Conservation (phyloP, 2,329 filamentous ascomycete species). For the Colletotrichum graminicola region DNA sequence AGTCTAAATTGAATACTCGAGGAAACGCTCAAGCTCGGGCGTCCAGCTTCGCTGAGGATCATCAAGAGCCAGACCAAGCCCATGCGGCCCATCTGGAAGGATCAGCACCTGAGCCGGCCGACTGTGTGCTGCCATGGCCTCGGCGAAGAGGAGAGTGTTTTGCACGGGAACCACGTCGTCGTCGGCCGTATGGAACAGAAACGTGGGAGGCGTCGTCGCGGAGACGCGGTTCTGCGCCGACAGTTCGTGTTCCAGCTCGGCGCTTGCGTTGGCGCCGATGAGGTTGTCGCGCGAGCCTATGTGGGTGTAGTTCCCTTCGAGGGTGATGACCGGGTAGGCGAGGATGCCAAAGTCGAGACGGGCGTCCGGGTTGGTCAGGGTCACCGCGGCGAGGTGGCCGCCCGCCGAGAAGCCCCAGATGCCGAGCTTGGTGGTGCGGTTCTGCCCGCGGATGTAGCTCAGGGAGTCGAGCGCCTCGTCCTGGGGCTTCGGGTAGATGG, state of each 20-base stretch:
- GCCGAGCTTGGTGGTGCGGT: constrained; percentile 42
- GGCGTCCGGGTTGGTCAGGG: constrained; percentile 42
- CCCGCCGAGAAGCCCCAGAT: constrained; percentile 46
- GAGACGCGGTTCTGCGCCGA: constrained; percentile 47
- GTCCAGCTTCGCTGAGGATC: constrained; percentile 46
- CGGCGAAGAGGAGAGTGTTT: constrained; percentile 47
- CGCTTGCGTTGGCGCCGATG: constrained; percentile 41
- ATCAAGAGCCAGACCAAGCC: constrained; percentile 46
- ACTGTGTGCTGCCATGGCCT: constrained; percentile 44
- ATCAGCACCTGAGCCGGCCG: constrained; percentile 46
- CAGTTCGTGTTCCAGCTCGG: constrained; percentile 41
- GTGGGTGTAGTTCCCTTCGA: constrained; percentile 42
- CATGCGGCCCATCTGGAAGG: constrained; percentile 48
- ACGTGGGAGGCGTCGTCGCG: constrained; percentile 48
- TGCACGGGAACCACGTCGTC: constrained; percentile 46
- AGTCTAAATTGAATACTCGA: constrained; percentile 43
- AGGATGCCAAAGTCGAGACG: constrained; percentile 45
- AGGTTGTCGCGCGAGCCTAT: constrained; percentile 43
- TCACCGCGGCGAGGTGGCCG: constrained; percentile 45
- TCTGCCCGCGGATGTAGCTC: constrained; percentile 41
- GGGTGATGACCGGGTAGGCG: constrained; percentile 44
- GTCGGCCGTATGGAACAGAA: constrained; percentile 52
- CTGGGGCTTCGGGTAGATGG: constrained; percentile 42
- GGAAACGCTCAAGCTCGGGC: constrained; percentile 47
- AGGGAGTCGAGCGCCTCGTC: constrained; percentile 43